Base-by-base conservation (phyloP, 2,329 filamentous ascomycete genomes). In the Thermochaetoides dissita region DNA sequence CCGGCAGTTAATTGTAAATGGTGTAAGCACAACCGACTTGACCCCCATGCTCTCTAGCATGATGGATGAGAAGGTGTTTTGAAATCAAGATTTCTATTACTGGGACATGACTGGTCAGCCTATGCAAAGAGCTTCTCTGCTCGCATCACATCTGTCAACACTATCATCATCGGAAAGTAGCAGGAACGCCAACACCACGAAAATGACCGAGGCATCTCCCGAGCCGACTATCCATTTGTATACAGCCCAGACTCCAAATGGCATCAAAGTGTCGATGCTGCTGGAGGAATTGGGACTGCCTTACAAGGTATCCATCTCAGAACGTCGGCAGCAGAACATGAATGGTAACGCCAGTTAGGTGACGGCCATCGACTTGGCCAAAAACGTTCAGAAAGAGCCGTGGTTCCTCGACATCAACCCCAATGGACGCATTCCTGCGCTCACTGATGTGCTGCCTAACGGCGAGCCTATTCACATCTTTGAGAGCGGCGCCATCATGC, bases 381-480 rank as follows among this genome's bases (percentile, higher is more conserved):
- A 50, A 35, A 51, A 52, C 45, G 40, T 40, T 24, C 49, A 48
- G 34, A 49, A 47, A 40, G 45, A 89, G 60, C 76, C 75, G 10
- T 93, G 84, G 85, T 95, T 89, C 63, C 72, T 93, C 29, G 78
- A 79, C 40, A 93, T 94, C 64, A 94, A 94, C 63, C 87, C 87
- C 49, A 94, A 94, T 59, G 87, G 87, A 49, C 82, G 87, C 51
- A 94, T 94, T 53, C 88, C 87, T 4, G 87, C 87, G 44, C 55
- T 94, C 39, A 91, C 84, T 7, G 87, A 94, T 62, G 83, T 70
- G 6, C 81, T 84, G 58, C 67, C 68, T 6, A 79, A 91, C 58
- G 84, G 84, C 51, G 66, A 81, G 58, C 66, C 68, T 31, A 85
- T 94, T 57, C 71, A 73, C 44, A 59, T 94, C 11, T 94, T 93